Conservation (phyloP, 768 basidiomycete genomes). For the Lactarius tabidus region DNA sequence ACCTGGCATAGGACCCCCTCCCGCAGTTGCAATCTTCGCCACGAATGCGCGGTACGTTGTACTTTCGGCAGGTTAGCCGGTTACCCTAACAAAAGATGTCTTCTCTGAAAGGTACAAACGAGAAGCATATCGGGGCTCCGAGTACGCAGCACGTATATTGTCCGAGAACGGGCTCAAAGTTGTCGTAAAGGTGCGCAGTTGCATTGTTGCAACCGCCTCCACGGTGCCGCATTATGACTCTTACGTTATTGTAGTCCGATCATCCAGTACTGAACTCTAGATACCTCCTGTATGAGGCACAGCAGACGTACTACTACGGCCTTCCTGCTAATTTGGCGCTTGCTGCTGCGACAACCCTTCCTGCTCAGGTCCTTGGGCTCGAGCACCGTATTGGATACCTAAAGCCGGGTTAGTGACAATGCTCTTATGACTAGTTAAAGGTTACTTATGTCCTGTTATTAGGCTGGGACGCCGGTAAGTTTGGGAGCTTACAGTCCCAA, state of each 20-base stretch:
- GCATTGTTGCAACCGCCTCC: not conserved
- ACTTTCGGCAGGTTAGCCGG: constrained; percentile 3
- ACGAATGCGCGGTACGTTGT: constrained; percentile 53
- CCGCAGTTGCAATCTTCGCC: constrained; percentile 76
- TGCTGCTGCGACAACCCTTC: constrained; percentile 64
- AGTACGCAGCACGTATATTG: constrained; percentile 60
- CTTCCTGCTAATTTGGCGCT: constrained; percentile 61
- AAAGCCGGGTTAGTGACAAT: constrained; percentile 55
- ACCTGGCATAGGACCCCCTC: constrained; percentile 44
- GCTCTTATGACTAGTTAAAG: constrained; percentile 44
- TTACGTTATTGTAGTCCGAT: constrained; percentile 35
- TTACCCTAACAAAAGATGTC: constrained; percentile 8
- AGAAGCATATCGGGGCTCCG: constrained; percentile 60
- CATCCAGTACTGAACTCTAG: constrained; percentile 54
- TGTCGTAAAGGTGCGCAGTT: constrained; percentile 50
- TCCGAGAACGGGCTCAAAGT: constrained; percentile 54
- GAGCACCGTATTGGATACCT: constrained; percentile 74
- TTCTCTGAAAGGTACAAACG: constrained; percentile 41
- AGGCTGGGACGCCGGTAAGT: constrained; percentile 65
- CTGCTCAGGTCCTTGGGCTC: constrained; percentile 66
- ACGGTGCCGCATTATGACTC: not conserved
- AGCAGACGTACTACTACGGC: constrained; percentile 70
- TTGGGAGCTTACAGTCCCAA: not conserved
- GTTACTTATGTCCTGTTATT: not conserved
- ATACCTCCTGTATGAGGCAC: constrained; percentile 54